Conservation (phyloP, 345 rosid species). For the Salix udensis region DNA sequence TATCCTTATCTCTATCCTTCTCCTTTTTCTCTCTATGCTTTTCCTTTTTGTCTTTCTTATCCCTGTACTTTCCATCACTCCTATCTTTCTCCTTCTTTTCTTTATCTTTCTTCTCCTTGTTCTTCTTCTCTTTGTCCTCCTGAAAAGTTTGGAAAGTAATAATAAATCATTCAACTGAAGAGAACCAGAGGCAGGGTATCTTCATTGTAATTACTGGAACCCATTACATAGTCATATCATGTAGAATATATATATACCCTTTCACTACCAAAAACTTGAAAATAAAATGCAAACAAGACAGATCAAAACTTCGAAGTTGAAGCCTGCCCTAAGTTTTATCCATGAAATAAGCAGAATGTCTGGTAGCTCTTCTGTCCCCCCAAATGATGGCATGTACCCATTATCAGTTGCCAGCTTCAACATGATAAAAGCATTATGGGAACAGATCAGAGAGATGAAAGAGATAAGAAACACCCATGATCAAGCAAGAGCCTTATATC, state of each 20-base stretch:
- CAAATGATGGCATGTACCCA: neutral
- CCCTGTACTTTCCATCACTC: constrained; percentile 46
- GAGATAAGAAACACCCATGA: neutral
- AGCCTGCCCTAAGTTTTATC: neutral
- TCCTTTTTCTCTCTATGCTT: constrained; percentile 28
- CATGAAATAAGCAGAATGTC: neutral
- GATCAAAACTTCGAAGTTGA: neutral
- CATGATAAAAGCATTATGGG: neutral
- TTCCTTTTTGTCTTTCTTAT: constrained; percentile 44
- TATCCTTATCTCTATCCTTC: constrained; percentile 28
- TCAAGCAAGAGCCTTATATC: too few species aligned
- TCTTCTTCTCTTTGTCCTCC: constrained; percentile 54
- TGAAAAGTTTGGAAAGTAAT: constrained; percentile 16
- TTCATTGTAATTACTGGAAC: neutral
- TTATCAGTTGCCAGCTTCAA: neutral
- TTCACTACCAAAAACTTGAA: neutral
- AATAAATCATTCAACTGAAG: neutral
- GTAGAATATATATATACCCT: neutral
- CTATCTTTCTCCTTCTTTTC: constrained; percentile 54
- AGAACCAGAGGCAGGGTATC: neutral
- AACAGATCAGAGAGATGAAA: neutral
- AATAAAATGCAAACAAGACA: neutral
- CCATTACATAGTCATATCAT: neutral
- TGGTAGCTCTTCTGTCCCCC: neutral
- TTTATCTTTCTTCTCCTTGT: constrained; percentile 50